Evolutionary conservation across 208 protist genomes (phyloP), one percentile per base, ranked within the genome.

Genomic region (Jaenimonas drosophilae): DNA sequence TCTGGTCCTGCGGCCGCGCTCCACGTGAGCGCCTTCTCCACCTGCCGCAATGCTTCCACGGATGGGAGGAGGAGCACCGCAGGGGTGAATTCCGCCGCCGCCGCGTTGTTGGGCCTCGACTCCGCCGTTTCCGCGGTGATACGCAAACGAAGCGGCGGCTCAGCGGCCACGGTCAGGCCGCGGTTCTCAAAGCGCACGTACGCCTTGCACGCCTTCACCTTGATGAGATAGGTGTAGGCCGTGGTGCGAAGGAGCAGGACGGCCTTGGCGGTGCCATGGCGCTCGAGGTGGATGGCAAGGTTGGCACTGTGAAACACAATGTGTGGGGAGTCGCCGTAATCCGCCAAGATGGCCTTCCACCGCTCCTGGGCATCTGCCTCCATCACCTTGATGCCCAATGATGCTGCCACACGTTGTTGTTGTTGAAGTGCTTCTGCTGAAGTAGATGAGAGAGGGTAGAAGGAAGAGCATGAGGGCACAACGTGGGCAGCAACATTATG

Each of bases 211-310:
- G 54, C 69, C 48, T 87, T 91, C 3, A 54, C 30, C 49, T 89
- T 90, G 31, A 94, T 52, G 28, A 94, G 58, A 51, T 94, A 94
- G 6, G 77, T 76, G 56, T 82, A 76, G 50, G 73, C 83, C 25
- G 68, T 56, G 16, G 86, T 89, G 42, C 62, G 36, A 16, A 82
- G 63, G 27, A 94, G 51, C 17, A 86, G 16, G 29, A 94, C 86
- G 19, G 50, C 43, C 53, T 85, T 77, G 25, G 48, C 39, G 16
- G 45, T 46, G 33, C 63, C 65, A 33, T 86, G 51, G 3, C 77
- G 69, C 19, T 58, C 40, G 14, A 94, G 49, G 27, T 67, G 37
- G 14, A 88, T 50, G 0, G 69, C 38, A 6, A 42, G 60, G 12
- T 64, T 48, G 7, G 43, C 48, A 2, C 71, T 81, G 33, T 59